Evolutionary conservation across 2,329 filamentous ascomycete species (phyloP).

Genomic region (Paramyrothecium sp.): DNA sequence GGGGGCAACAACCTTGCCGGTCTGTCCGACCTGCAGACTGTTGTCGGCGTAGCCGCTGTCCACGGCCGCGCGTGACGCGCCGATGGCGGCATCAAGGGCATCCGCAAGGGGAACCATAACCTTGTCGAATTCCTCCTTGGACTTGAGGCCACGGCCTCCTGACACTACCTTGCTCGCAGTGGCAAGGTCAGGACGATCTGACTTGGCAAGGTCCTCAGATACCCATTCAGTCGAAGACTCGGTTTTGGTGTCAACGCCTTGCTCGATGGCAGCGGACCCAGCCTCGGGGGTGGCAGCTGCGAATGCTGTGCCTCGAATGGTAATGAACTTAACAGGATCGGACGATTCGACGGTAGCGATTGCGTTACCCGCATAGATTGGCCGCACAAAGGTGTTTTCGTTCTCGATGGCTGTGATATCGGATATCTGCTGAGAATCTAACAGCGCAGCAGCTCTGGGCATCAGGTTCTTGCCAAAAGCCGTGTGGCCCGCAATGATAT

Average conservation of each 20-base stretch:
- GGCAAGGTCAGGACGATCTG: slow-evolving; percentile 87
- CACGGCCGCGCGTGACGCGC: slow-evolving; percentile 90
- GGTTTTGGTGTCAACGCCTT: slow-evolving; percentile 80
- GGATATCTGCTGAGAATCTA: slow-evolving; percentile 91
- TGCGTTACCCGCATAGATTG: slow-evolving; percentile 96
- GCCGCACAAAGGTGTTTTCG: slow-evolving; percentile 92
- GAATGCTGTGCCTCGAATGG: slow-evolving; percentile 91
- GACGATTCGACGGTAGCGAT: slow-evolving; percentile 93
- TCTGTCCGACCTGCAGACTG: slow-evolving; percentile 96
- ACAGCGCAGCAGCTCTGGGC: slow-evolving; percentile 84
- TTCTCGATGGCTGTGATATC: slow-evolving; percentile 84
- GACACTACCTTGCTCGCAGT: slow-evolving; percentile 91
- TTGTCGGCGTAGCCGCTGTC: slow-evolving; percentile 98
- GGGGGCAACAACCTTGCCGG: slow-evolving; percentile 96
- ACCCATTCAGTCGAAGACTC: slow-evolving; percentile 81
- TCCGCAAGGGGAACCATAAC: slow-evolving; percentile 92
- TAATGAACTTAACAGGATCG: slow-evolving; percentile 84
- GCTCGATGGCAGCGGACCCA: slow-evolving; percentile 74
- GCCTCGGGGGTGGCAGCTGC: slow-evolving; percentile 68
- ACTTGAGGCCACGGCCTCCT: slow-evolving; percentile 91
- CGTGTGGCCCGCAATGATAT: slow-evolving; percentile 86
- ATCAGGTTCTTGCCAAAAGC: slow-evolving; percentile 96
- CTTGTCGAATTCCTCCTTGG: slow-evolving; percentile 94
- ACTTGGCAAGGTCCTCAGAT: slow-evolving; percentile 88
- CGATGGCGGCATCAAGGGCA: slow-evolving; percentile 89